Evolutionary conservation across 1,284 basidiomycete species (phyloP).

Genomic region (Austroboletus rostrupii): DNA sequence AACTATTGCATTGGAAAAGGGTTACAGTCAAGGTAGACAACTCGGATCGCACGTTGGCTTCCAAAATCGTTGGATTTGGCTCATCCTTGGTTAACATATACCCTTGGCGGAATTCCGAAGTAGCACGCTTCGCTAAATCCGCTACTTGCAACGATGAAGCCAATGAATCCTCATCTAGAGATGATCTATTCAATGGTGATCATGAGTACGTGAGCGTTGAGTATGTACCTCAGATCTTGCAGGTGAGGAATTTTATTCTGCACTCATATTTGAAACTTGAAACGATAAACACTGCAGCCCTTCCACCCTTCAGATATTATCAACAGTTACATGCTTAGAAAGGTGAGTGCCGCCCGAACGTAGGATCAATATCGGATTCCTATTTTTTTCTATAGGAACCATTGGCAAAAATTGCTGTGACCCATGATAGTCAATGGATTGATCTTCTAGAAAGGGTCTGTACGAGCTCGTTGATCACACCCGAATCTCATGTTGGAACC

Average conservation of each 20-base stretch:
- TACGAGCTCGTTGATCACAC: neutral
- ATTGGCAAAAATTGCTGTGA: neutral
- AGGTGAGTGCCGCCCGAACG: neutral
- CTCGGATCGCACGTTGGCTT: neutral
- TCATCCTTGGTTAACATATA: neutral
- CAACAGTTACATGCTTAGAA: neutral
- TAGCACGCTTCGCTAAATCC: too few relatives aligned
- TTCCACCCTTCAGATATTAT: neutral
- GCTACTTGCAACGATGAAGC: too few relatives aligned
- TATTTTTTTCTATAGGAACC: neutral
- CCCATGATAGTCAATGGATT: neutral
- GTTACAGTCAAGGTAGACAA: neutral
- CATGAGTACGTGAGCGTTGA: neutral
- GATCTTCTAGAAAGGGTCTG: neutral
- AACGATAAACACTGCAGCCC: neutral
- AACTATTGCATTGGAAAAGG: neutral
- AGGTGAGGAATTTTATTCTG: neutral
- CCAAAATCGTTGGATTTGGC: neutral
- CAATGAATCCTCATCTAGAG: too few relatives aligned
- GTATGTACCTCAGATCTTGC: neutral
- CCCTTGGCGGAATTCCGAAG: neutral
- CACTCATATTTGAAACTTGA: neutral
- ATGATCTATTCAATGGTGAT: neutral
- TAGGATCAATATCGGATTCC: neutral
- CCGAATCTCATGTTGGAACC: neutral